These are phyloP conservation scores for Clonostachys rhizophaga DNA, from an alignment of 2,329 filamentous ascomycete genomes.

Conservation along the genomic window DNA sequence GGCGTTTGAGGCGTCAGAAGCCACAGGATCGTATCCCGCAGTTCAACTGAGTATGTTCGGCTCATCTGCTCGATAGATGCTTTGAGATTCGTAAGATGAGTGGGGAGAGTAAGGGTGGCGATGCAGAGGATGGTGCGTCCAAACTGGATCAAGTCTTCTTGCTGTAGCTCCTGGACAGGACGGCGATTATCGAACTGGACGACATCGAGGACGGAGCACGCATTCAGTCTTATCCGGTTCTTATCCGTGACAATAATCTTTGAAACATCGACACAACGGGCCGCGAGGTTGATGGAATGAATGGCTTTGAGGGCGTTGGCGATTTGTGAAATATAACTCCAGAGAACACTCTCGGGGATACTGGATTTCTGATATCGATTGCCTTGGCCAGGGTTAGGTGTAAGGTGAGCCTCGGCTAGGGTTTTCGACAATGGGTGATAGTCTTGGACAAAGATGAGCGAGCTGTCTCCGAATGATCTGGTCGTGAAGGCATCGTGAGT, in stretches of 20 bases:
- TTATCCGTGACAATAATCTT: constrained; percentile 90
- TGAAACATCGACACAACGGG: constrained; percentile 77
- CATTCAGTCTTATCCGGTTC: constrained; percentile 82
- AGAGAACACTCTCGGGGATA: constrained; percentile 71
- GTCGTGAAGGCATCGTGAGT: constrained; percentile 93
- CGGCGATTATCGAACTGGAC: constrained; percentile 72
- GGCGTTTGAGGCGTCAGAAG: constrained; percentile 64
- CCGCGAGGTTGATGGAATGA: constrained; percentile 75
- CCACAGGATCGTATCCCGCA: constrained; percentile 79
- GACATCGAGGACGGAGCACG: constrained; percentile 86
- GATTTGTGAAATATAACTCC: constrained; percentile 91
- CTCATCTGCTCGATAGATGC: constrained; percentile 73
- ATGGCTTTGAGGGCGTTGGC: constrained; percentile 84
- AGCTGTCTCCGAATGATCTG: constrained; percentile 88
- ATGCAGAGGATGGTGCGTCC: constrained; percentile 81
- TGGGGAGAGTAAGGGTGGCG: constrained; percentile 60
- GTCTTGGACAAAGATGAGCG: constrained; percentile 87
- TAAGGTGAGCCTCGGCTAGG: constrained; percentile 69
- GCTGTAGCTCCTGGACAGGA: constrained; percentile 71
- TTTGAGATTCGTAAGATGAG: constrained; percentile 54
- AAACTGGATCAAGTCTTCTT: constrained; percentile 81
- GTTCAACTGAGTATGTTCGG: constrained; percentile 70
- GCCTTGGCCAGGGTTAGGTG: constrained; percentile 24
- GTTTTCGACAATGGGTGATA: constrained; percentile 92
- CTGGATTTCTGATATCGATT: constrained; percentile 39